Evolutionary conservation across 805 yeast genomes (phyloP).

Genomic region (Candida coleopterorum): DNA sequence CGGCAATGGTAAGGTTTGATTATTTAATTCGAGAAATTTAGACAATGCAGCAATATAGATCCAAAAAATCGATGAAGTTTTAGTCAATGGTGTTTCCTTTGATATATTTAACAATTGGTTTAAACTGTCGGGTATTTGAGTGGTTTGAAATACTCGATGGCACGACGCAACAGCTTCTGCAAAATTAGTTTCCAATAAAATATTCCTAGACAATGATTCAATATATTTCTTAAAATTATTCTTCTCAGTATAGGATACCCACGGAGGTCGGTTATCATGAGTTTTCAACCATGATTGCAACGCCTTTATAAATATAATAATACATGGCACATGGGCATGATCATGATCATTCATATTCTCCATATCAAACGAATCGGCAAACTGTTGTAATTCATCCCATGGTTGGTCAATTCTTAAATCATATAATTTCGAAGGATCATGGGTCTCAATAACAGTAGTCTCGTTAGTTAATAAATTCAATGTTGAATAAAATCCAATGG

Average conservation of each 20-base stretch:
- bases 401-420: slow-evolving; percentile 67
- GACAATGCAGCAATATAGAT: slow-evolving; percentile 50
- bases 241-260: slow-evolving; percentile 34
- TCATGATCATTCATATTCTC: slow-evolving; percentile 39
- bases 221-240: slow-evolving; percentile 34
- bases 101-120: slow-evolving; percentile 17
- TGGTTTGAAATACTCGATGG: slow-evolving; percentile 34
- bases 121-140: slow-evolving; percentile 28
- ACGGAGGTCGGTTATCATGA: slow-evolving; percentile 33
- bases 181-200: slow-evolving; percentile 48
- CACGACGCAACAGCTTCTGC: slow-evolving; percentile 32
- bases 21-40: slow-evolving; percentile 36
- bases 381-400: slow-evolving; percentile 62
- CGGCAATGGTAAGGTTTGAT: slow-evolving; percentile 55
- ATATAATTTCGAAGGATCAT: slow-evolving; percentile 56
- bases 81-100: slow-evolving; percentile 11
- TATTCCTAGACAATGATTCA: slow-evolving; percentile 36
- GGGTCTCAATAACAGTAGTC: slow-evolving; percentile 67
- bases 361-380: slow-evolving; percentile 48
- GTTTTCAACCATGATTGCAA: slow-evolving; percentile 36
- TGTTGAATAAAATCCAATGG: slow-evolving; percentile 64
- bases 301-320: slow-evolving; percentile 56
- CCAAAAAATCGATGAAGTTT: slow-evolving; percentile 52
- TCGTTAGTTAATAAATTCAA: slow-evolving; percentile 50
- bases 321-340: slow-evolving; percentile 66